Conservation (phyloP, 805 yeast genomes). For the Wickerhamomyces canadensis region DNA sequence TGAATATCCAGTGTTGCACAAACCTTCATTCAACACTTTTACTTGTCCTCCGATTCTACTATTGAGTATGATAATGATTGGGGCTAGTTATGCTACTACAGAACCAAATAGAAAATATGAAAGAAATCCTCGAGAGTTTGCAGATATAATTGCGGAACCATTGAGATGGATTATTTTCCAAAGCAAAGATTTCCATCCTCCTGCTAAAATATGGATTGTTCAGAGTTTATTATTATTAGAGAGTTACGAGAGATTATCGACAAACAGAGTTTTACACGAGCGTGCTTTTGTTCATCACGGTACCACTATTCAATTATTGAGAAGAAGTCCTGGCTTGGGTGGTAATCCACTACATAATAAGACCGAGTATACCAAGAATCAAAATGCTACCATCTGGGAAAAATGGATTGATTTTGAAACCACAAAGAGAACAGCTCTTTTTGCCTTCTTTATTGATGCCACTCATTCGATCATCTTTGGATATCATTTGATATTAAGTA, state of each 20-base stretch:
- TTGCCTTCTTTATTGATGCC: slow-evolving; percentile 79
- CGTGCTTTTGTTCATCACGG: slow-evolving; percentile 85
- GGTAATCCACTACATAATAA: slow-evolving; percentile 49
- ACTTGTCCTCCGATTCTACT: slow-evolving; percentile 47
- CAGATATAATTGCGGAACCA: slow-evolving; percentile 38
- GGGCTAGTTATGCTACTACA: slow-evolving; percentile 20
- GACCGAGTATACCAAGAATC: slow-evolving; percentile 22
- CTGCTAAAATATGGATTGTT: slow-evolving; percentile 69
- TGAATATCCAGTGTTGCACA: slow-evolving; percentile 44
- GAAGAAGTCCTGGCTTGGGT: slow-evolving; percentile 73
- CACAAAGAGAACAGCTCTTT: slow-evolving; percentile 69
- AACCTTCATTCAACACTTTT: slow-evolving; percentile 48
- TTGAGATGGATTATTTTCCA: slow-evolving; percentile 67
- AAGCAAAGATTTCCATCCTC: slow-evolving; percentile 68
- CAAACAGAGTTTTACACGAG: slow-evolving; percentile 68
- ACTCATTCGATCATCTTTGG: slow-evolving; percentile 76
- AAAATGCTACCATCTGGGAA: slow-evolving; percentile 39
- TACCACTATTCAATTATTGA: slow-evolving; percentile 69
- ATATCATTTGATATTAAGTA: slow-evolving; percentile 53
- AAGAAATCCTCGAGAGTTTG: slow-evolving; percentile 20
- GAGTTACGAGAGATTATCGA: slow-evolving; percentile 70
- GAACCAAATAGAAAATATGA: slow-evolving; percentile 13
- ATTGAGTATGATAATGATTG: slow-evolving; percentile 42
- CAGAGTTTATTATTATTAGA: slow-evolving; percentile 73
- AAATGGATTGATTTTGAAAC: slow-evolving; percentile 80